phyloP scores from a whole-genome alignment of 1,284 basidiomycete genomes.

The Kwoniella shivajii region DNA sequence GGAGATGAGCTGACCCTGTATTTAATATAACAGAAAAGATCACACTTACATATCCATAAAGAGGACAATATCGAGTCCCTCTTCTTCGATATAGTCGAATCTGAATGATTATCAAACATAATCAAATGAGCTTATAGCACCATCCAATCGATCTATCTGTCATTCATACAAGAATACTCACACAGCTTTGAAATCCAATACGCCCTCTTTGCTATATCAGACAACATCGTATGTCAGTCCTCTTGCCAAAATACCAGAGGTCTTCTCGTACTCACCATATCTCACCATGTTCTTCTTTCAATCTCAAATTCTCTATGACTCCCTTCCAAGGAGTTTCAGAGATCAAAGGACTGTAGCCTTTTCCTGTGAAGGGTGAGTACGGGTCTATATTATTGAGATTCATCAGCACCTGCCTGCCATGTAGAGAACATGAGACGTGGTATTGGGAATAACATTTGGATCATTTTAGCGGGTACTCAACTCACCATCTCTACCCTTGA shows the following conservation, averaged over 20 bases:
- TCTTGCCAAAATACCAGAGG: too few relatives aligned
- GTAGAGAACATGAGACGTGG: too few relatives aligned
- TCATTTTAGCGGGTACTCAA: not conserved
- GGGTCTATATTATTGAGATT: not conserved
- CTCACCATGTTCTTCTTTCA: conserved; percentile 21
- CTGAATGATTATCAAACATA: not conserved
- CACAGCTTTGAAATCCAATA: conserved; percentile 1
- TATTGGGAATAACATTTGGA: not conserved
- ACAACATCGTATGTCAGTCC: not conserved
- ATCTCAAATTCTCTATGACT: conserved; percentile 7
- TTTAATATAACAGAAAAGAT: too few relatives aligned
- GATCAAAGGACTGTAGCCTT: conserved; percentile 19
- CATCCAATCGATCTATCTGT: not conserved
- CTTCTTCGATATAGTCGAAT: conserved; percentile 9
- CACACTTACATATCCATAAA: conserved; percentile 15
- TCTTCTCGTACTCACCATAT: conserved; percentile 8
- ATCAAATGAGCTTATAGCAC: not conserved
- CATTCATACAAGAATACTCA: not conserved
- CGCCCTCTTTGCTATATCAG: conserved; percentile 5
- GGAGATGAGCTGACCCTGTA: too few relatives aligned
- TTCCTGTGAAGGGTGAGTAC: conserved; percentile 24
- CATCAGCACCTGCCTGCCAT: too few relatives aligned
- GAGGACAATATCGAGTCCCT: conserved; percentile 8
- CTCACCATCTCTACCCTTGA: conserved; percentile 8
- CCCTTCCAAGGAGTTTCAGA: conserved; percentile 16